Percentiles rank a stretch among this genome's conserved stretches.
Conservation (phyloP, 2,329 filamentous ascomycete species). For the Calonectria crousiana region DNA sequence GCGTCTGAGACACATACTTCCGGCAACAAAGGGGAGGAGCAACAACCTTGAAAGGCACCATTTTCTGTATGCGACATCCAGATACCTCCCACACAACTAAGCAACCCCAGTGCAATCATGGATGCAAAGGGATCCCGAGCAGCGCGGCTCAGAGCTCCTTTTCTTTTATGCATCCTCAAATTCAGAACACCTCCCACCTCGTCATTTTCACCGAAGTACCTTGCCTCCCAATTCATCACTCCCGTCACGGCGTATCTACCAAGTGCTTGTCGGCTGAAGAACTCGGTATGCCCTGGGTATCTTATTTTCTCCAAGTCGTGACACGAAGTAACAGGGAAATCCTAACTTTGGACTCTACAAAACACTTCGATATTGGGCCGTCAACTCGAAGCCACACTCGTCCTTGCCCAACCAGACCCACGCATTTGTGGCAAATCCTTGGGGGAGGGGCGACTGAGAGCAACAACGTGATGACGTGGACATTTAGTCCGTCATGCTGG, state of each 20-base stretch:
- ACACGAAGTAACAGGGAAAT: conserved; percentile 17
- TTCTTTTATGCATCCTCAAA: conserved; percentile 17
- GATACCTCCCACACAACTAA: conserved; percentile 16
- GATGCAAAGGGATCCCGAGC: conserved; percentile 3
- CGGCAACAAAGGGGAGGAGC: conserved; percentile 27
- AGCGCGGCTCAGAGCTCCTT: conserved; percentile 21
- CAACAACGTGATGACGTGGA: conserved; percentile 32
- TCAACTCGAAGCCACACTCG: conserved; percentile 31
- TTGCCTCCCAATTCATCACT: conserved; percentile 14
- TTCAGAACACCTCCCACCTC: conserved; percentile 21
- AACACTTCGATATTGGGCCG: conserved; percentile 20
- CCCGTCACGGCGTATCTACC: conserved; percentile 13
- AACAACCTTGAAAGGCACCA: conserved; percentile 25
- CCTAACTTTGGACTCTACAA: conserved; percentile 27
- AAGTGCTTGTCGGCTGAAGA: conserved; percentile 6
- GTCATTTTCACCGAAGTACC: conserved; percentile 11
- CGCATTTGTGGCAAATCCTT: conserved; percentile 18
- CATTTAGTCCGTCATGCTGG: conserved; percentile 32
- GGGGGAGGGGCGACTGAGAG: conserved; percentile 21
- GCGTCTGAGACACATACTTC: conserved; percentile 19
- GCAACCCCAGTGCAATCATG: conserved; percentile 14
- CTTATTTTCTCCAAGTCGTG: conserved; percentile 26
- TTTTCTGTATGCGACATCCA: conserved; percentile 33
- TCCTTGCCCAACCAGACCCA: conserved; percentile 26
- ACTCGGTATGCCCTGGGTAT: conserved; percentile 20